These are phyloP conservation scores for Strobilomyces confusus DNA, from an alignment of 768 basidiomycete genomes.

Conservation along the genomic window DNA sequence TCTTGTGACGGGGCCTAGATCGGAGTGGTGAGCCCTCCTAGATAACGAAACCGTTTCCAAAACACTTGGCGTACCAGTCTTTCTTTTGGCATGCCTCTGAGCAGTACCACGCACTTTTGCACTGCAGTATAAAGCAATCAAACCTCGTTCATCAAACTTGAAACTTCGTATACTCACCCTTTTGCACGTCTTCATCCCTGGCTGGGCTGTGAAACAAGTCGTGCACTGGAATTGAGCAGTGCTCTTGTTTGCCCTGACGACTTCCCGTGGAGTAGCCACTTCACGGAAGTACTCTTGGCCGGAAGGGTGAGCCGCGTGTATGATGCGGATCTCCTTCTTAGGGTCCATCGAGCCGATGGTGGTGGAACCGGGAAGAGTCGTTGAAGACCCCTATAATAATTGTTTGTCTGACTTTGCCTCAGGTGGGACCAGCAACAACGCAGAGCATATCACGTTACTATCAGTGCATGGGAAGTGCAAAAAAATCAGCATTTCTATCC, in stretches of 20 bases:
- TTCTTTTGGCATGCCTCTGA: constrained; percentile 22
- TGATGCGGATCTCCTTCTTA: constrained; percentile 1
- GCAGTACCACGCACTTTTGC: constrained; percentile 21
- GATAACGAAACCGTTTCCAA: no score
- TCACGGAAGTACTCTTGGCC: constrained; percentile 1
- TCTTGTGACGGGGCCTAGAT: constrained; percentile 10
- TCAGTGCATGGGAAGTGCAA: no score
- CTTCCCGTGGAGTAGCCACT: constrained; percentile 3
- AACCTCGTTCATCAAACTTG: no score
- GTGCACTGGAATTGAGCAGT: constrained; percentile 9
- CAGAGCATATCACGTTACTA: no score
- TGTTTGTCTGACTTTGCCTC: no score
- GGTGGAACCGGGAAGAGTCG: no score
- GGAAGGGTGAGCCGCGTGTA: constrained; percentile 11
- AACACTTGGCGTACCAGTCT: constrained; percentile 7
- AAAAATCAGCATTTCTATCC: no score
- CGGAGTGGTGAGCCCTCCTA: background rate
- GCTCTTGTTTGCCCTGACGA: constrained; percentile 7
- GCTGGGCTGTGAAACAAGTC: constrained; percentile 8
- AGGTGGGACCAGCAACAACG: no score
- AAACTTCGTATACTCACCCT: background rate
- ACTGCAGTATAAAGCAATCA: background rate
- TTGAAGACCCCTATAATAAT: no score
- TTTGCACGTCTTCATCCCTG: constrained; percentile 10
- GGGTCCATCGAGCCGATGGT: background rate